These are phyloP conservation scores for Verticillium nonalfalfae DNA, from an alignment of 2,329 filamentous ascomycete species.

Conservation along the genomic window DNA sequence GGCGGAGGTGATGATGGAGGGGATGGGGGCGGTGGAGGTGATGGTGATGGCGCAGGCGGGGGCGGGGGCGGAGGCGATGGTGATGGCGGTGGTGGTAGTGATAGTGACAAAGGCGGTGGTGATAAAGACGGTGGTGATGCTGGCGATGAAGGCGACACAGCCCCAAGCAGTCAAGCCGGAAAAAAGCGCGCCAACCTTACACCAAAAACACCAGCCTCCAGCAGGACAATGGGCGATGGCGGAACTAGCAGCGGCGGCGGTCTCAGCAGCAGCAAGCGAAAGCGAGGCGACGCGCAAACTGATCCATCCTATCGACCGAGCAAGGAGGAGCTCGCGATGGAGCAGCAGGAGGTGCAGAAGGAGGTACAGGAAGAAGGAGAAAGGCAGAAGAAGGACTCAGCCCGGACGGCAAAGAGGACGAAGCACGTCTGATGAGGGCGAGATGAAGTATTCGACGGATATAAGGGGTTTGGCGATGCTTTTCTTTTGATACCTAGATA, in stretches of 20 bases:
- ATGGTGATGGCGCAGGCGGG: slow-evolving; percentile 11
- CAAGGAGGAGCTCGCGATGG: not conserved
- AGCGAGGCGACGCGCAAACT: not conserved
- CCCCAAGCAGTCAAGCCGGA: too few species aligned
- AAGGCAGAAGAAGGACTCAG: not conserved
- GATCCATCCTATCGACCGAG: not conserved
- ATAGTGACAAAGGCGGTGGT: not conserved
- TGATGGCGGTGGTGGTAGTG: too few species aligned
- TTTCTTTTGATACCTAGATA: too few species aligned
- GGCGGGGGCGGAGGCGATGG: slow-evolving; percentile 1
- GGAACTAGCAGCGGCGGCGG: not conserved
- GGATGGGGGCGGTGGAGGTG: slow-evolving; percentile 14
- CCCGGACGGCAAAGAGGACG: not conserved
- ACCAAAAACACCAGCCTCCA: not conserved
- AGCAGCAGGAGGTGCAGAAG: not conserved
- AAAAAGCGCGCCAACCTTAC: too few species aligned
- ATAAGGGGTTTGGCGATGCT: too few species aligned
- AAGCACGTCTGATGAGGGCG: not conserved
- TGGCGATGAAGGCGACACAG: not conserved
- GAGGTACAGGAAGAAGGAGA: slow-evolving; percentile 2
- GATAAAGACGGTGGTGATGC: not conserved
- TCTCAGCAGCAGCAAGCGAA: not conserved
- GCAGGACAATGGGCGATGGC: not conserved
- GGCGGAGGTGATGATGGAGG: slow-evolving; percentile 19
- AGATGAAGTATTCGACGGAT: too few species aligned